Base-by-base conservation (phyloP, 331 rosid species). In the Malus hybrid region DNA sequence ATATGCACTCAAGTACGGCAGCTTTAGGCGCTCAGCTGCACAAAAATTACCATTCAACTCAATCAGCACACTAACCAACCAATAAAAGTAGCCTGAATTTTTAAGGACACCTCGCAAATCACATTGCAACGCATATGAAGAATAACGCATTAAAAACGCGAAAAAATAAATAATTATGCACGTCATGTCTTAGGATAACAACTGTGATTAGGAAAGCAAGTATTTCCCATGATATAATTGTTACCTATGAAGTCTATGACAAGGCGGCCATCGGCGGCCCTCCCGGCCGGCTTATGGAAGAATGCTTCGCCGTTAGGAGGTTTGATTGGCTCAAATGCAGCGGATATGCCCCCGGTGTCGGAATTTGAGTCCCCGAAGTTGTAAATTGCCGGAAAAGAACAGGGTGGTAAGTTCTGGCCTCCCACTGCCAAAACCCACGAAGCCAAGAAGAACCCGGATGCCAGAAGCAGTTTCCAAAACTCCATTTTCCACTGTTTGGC, bases 321-420 rank as follows among this genome's bases (percentile, higher is more conserved):
- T 3, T 72, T 57, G 48, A 92, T 92, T 7, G 99, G 97, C 18
- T 76, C 86, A 80, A 94, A 94, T 6, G 91, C 90, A 8, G 94
- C 94, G 18, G 94, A 89, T 22, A 87, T 89, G 79, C 90, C 91
- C 29, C 99, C 99, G 6, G 99, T 94, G 78, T 94, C 99, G 10
- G 99, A 94, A 69, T 94, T 94, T 2, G 99, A 94, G 86, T 92
- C 99, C 0, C 99, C 99, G 57, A 91, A 94, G 89, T 94, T 94
- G 92, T 91, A 94, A 56, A 92, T 76, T 36, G 96, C 99, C 26
- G 99, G 96, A 68, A 91, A 94, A 39, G 70, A 62, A 73, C 98
- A 94, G 63, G 83, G 16, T 18, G 86, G 72, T 63, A 80, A 44
- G 1, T 33, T 63, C 6, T 24, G 64, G 46, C 65, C 78, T 24